Conservation (phyloP, 2,329 filamentous ascomycete genomes). For the Cladophialophora bantiana region DNA sequence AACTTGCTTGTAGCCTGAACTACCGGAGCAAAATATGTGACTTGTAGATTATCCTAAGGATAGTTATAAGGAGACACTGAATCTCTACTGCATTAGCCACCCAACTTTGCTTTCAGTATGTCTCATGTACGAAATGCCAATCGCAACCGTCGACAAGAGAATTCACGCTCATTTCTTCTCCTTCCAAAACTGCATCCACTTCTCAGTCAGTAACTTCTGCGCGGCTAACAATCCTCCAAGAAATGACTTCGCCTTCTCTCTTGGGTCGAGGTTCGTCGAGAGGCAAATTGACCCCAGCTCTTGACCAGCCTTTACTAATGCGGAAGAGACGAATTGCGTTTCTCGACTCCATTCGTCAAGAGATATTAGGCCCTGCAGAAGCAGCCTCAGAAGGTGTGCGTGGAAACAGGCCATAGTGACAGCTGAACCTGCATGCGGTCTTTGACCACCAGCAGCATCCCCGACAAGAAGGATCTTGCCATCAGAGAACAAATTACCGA, state of each 20-base stretch:
- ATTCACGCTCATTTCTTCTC: background rate
- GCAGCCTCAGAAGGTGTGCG: constrained; percentile 31
- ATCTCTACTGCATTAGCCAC: too few species aligned
- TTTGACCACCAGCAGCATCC: constrained; percentile 41
- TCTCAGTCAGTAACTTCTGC: background rate
- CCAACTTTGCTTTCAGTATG: too few species aligned
- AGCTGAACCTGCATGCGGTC: constrained; percentile 53
- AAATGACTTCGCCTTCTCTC: background rate
- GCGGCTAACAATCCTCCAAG: background rate
- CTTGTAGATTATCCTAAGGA: too few species aligned
- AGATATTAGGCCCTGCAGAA: constrained; percentile 32
- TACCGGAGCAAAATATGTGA: too few species aligned
- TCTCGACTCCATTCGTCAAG: constrained; percentile 31
- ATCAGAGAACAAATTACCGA: constrained; percentile 46
- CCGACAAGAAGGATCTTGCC: constrained; percentile 53
- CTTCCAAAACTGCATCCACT: background rate
- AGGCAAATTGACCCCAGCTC: constrained; percentile 11
- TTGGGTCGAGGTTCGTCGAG: background rate
- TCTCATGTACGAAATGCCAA: too few species aligned
- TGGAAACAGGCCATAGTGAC: constrained; percentile 49
- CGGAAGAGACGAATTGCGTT: constrained; percentile 1
- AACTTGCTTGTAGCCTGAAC: too few species aligned
- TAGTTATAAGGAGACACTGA: too few species aligned
- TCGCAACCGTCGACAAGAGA: too few species aligned
- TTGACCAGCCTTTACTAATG: constrained; percentile 5